phyloP scores from a whole-genome alignment of 345 rosid species.

The Corchorus capsularis region DNA sequence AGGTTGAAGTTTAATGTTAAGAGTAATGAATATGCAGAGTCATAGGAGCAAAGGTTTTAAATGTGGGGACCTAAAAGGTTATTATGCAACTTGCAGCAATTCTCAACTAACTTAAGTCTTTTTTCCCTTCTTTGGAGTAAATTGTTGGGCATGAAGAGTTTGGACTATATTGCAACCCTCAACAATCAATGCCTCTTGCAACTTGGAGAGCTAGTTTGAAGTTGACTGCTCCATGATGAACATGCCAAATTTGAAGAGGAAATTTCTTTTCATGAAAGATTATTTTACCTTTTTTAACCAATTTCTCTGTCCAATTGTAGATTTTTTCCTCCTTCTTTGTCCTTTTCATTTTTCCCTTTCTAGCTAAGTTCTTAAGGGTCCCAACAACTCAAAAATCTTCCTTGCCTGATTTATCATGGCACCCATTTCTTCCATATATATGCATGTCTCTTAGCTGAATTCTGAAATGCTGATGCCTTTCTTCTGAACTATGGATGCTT shows the following conservation, averaged over 20 bases:
- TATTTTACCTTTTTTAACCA: not conserved
- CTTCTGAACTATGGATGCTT: not conserved
- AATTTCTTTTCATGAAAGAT: not conserved
- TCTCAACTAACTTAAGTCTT: not conserved
- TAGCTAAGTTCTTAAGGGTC: not conserved
- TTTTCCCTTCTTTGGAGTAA: not conserved
- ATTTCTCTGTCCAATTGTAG: not conserved
- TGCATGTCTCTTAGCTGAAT: not conserved
- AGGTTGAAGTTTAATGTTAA: slow-evolving; percentile 14
- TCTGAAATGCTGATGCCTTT: not conserved
- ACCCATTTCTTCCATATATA: not conserved
- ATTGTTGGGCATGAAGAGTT: not conserved
- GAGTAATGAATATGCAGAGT: not conserved
- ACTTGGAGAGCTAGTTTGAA: not conserved
- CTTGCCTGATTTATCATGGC: not conserved
- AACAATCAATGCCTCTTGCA: slow-evolving; percentile 8
- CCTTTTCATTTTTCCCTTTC: not conserved
- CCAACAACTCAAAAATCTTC: not conserved
- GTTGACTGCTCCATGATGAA: not conserved
- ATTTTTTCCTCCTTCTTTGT: not conserved
- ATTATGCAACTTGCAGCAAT: slow-evolving; percentile 3
- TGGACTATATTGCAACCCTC: not conserved
- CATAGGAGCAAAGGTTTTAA: not conserved
- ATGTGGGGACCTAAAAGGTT: not conserved
- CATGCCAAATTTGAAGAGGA: not conserved